phyloP scores from a whole-genome alignment of 139 green algal species.

The Microglena sp. region DNA sequence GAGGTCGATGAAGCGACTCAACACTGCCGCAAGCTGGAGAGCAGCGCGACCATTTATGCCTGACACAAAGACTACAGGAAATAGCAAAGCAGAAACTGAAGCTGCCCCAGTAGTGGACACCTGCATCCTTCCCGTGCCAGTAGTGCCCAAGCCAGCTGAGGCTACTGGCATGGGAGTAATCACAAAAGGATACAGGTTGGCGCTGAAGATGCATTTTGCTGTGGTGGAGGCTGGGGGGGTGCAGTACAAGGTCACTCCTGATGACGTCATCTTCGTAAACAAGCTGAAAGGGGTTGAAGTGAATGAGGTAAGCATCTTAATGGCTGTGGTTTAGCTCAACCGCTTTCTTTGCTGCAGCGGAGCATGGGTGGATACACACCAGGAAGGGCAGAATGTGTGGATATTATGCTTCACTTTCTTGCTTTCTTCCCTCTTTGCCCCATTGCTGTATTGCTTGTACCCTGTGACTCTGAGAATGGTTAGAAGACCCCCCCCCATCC shows the following conservation, averaged over 20 bases:
- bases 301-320: constrained; percentile 40
- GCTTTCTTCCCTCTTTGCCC: too few species aligned
- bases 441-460: too few species aligned
- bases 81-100: too few species aligned
- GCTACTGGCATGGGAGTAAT: constrained; percentile 20
- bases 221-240: constrained; percentile 27
- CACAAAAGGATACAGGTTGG: constrained; percentile 16
- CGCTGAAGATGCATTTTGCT: constrained; percentile 24
- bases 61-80: too few species aligned
- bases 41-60: constrained; percentile 21
- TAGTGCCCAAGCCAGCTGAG: constrained; percentile 10
- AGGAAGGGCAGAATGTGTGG: too few species aligned
- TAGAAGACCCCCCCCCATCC: too few species aligned
- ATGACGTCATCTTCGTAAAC: constrained; percentile 40
- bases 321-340: too few species aligned
- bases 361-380: too few species aligned
- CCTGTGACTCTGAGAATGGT: too few species aligned
- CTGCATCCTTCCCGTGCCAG: constrained; percentile 26
- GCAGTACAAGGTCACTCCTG: constrained; percentile 37
- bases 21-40: constrained; percentile 29
- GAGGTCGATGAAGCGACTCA: constrained; percentile 24
- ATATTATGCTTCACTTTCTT: too few species aligned
- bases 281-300: constrained; percentile 23
- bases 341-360: too few species aligned
- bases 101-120: constrained; percentile 19